These are phyloP conservation scores for Tuber magnatum DNA, from an alignment of 495 filamentous ascomycete genomes.

Conservation along the genomic window DNA sequence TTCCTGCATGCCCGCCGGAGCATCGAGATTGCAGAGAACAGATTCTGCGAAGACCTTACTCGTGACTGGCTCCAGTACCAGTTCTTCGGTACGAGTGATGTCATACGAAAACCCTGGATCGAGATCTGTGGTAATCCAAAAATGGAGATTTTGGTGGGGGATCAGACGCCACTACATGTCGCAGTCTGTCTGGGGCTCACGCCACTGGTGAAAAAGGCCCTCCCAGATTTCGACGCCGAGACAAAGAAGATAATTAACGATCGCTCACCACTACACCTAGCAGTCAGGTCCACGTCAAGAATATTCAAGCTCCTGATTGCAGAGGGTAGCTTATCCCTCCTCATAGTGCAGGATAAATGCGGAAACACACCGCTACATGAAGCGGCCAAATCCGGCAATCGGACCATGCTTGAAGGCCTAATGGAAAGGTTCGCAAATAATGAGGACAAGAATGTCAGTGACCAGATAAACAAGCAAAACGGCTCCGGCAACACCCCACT, in stretches of 20 bases:
- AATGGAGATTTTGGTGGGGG: neutral
- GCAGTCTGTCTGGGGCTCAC: neutral
- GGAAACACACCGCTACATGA: too few relatives aligned
- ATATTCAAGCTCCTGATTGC: too few relatives aligned
- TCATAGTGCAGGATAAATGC: too few relatives aligned
- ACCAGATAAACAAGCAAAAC: neutral
- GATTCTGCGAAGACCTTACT: neutral
- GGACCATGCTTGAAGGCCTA: too few relatives aligned
- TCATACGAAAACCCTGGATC: neutral
- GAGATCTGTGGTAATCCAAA: neutral
- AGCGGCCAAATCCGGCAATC: too few relatives aligned
- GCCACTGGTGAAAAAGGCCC: neutral
- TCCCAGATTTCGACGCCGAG: neutral
- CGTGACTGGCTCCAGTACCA: neutral
- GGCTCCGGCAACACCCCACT: neutral
- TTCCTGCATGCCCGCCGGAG: neutral
- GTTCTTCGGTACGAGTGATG: neutral
- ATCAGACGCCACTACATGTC: neutral
- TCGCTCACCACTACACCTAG: too few relatives aligned
- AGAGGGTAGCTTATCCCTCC: too few relatives aligned
- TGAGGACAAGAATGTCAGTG: neutral
- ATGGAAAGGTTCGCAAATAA: too few relatives aligned
- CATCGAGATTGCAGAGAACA: neutral
- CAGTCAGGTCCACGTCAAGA: too few relatives aligned
- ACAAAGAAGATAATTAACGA: too few relatives aligned